These are phyloP conservation scores for Vinca major DNA, from an alignment of 305 asterid species.

Conservation along the genomic window DNA sequence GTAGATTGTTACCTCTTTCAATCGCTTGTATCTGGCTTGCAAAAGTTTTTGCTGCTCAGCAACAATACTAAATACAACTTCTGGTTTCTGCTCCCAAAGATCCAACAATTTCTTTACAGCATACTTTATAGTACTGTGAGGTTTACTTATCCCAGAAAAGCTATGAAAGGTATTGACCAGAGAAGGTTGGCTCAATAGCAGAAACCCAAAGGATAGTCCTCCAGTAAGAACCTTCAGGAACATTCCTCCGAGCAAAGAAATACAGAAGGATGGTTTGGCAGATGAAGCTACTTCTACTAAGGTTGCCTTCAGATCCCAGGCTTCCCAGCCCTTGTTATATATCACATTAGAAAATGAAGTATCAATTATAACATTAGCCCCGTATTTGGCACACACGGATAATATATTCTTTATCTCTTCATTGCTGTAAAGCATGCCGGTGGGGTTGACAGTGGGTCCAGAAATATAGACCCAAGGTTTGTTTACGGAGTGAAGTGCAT, in stretches of 20 bases:
- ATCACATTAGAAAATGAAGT: conserved; percentile 85
- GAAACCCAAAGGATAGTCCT: conserved; percentile 73
- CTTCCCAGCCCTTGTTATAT: conserved; percentile 40
- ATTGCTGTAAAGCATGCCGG: conserved; percentile 74
- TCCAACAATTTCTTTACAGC: conserved; percentile 79
- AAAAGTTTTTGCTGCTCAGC: conserved; percentile 55
- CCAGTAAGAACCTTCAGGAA: conserved; percentile 79
- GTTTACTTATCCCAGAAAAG: conserved; percentile 75
- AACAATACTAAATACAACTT: conserved; percentile 40
- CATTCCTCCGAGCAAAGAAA: conserved; percentile 78
- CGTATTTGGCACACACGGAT: conserved; percentile 56
- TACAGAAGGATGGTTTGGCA: conserved; percentile 40
- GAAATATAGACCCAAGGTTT: conserved; percentile 90
- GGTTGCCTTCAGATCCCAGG: conserved; percentile 65
- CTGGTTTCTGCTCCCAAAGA: conserved; percentile 48
- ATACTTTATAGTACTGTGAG: conserved; percentile 74
- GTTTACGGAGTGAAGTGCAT: conserved; percentile 36
- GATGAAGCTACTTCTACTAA: conserved; percentile 42
- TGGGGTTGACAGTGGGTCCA: conserved; percentile 83
- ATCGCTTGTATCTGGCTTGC: conserved; percentile 50
- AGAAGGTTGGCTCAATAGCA: conserved; percentile 55
- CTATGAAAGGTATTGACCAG: conserved; percentile 62
- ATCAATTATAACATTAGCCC: conserved; percentile 72
- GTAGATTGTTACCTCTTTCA: conserved; percentile 59
- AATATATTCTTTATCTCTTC: conserved; percentile 62